Percentiles rank a stretch among this genome's conserved stretches.
Evolutionary conservation across 768 basidiomycete genomes (phyloP).

Genomic region (Hysterangium stoloniferum): DNA sequence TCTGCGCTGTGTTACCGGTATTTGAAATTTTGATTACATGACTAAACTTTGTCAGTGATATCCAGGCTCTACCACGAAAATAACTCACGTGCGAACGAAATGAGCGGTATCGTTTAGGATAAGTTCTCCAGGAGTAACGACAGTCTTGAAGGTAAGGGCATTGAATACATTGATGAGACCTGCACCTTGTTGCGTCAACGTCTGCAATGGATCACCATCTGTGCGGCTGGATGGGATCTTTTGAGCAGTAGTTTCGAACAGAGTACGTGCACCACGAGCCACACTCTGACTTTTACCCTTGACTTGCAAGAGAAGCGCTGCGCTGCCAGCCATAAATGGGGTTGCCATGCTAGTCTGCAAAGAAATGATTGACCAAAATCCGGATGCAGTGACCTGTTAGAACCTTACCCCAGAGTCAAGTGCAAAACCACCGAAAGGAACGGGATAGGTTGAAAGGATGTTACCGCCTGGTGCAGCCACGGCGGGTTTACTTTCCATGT

Average conservation of each 20-base stretch:
- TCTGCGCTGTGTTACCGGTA: slow-evolving; percentile 33
- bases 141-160: slow-evolving; percentile 44
- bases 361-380: too few species aligned
- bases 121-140: slow-evolving; percentile 50
- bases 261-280: slow-evolving; percentile 26
- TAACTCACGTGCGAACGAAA: slow-evolving; percentile 26
- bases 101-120: slow-evolving; percentile 57
- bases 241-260: slow-evolving; percentile 44
- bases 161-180: slow-evolving; percentile 51
- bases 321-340: slow-evolving; percentile 39
- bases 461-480: slow-evolving; percentile 47
- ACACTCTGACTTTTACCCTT: slow-evolving; percentile 29
- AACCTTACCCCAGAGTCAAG: slow-evolving; percentile 28
- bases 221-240: slow-evolving; percentile 36
- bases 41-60: slow-evolving; percentile 33
- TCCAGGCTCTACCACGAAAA: slow-evolving; percentile 36
- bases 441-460: slow-evolving; percentile 40
- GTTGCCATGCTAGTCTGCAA: slow-evolving; percentile 30
- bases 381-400: neutral
- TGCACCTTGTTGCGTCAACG: slow-evolving; percentile 45
- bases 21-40: slow-evolving; percentile 42
- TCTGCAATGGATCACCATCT: slow-evolving; percentile 44
- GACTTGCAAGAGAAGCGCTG: slow-evolving; percentile 36
- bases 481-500: slow-evolving; percentile 37
- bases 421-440: slow-evolving; percentile 32